Evolutionary conservation across 306 rosid genomes (phyloP).

Genomic region (Acacia melanoxylon): DNA sequence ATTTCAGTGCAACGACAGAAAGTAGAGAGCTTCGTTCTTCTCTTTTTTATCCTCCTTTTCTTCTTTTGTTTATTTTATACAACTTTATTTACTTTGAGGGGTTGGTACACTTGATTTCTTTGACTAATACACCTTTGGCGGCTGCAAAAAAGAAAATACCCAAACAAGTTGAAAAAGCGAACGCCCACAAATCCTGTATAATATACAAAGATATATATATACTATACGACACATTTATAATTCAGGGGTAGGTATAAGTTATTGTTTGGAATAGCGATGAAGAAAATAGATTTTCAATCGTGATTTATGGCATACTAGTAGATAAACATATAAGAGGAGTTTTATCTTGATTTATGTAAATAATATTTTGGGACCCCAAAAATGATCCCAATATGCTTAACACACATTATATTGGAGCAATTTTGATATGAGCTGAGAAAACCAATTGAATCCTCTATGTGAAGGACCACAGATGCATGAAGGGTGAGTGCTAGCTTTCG

Average conservation of each 20-base stretch:
- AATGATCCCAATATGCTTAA: too few species aligned
- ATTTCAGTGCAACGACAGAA: neutral
- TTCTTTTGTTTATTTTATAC: neutral
- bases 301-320: too few species aligned
- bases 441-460: neutral
- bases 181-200: neutral
- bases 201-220: too few species aligned
- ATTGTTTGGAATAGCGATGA: too few species aligned
- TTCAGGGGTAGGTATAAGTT: neutral
- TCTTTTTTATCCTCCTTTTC: neutral
- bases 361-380: too few species aligned
- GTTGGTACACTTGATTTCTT: conserved; percentile 29
- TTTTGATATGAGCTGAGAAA: neutral
- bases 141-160: conserved; percentile 22
- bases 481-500: neutral
- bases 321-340: too few species aligned
- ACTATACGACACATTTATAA: too few species aligned
- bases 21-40: neutral
- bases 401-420: too few species aligned
- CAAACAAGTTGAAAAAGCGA: neutral
- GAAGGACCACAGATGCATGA: neutral
- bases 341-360: too few species aligned
- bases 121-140: conserved; percentile 34
- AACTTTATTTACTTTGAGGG: neutral
- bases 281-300: too few species aligned